phyloP scores from a whole-genome alignment of 805 yeast genomes.

The Komagataella pastoris region DNA sequence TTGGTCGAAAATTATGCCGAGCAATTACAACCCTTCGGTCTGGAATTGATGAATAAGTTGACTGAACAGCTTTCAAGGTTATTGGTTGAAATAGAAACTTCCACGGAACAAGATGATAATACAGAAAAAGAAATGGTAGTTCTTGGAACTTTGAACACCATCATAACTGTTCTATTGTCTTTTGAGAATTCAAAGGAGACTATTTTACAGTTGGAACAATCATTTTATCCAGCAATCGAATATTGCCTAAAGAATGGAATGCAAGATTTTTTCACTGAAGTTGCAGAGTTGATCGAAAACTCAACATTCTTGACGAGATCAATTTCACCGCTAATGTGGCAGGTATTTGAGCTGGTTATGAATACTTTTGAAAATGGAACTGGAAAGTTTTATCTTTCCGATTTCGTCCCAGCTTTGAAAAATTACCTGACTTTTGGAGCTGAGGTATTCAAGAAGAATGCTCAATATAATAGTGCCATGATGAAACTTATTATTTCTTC shows the following conservation, averaged over 20 bases:
- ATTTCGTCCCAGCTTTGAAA: slow-evolving; percentile 57
- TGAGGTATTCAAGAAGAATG: slow-evolving; percentile 31
- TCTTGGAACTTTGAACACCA: slow-evolving; percentile 72
- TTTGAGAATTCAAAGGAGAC: slow-evolving; percentile 73
- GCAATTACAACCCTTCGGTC: slow-evolving; percentile 86
- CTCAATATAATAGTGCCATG: slow-evolving; percentile 32
- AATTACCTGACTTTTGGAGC: slow-evolving; percentile 53
- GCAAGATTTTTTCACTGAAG: slow-evolving; percentile 75
- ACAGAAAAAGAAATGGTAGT: slow-evolving; percentile 81
- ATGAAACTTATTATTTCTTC: slow-evolving; percentile 27
- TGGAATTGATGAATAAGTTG: slow-evolving; percentile 41
- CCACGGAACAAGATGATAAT: slow-evolving; percentile 25
- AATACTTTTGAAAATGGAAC: slow-evolving; percentile 23
- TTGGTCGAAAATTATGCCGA: slow-evolving; percentile 82
- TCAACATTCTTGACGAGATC: slow-evolving; percentile 49
- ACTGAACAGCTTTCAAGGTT: slow-evolving; percentile 66
- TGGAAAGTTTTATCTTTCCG: slow-evolving; percentile 62
- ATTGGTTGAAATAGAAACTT: slow-evolving; percentile 59
- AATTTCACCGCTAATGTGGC: slow-evolving; percentile 69
- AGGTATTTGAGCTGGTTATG: slow-evolving; percentile 39
- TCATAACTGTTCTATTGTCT: slow-evolving; percentile 75
- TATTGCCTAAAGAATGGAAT: slow-evolving; percentile 50
- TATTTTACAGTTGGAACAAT: slow-evolving; percentile 55
- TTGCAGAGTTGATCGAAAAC: slow-evolving; percentile 68
- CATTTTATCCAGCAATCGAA: slow-evolving; percentile 61